phyloP scores from a whole-genome alignment of 2,329 filamentous ascomycete species.

The Pochonia chlamydosporia region DNA sequence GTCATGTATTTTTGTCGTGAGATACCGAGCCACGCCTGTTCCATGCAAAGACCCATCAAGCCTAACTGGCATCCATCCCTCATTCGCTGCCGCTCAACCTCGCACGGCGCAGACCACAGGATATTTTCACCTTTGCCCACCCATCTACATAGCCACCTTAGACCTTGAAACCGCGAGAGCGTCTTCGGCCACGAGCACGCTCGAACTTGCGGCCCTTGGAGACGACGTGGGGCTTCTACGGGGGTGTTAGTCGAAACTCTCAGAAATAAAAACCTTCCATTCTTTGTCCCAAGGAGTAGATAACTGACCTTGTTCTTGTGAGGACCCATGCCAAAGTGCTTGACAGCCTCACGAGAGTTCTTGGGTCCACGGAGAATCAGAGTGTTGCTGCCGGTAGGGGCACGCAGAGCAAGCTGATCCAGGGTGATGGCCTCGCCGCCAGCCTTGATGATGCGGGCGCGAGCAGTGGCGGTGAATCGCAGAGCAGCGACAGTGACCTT shows the following conservation, averaged over 20 bases:
- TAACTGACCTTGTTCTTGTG: constrained; percentile 87
- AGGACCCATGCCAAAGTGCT: constrained; percentile 98
- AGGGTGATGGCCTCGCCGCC: constrained; percentile 94
- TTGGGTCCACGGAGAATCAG: constrained; percentile 95
- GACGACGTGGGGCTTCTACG: constrained; percentile 87
- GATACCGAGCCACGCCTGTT: constrained; percentile 44
- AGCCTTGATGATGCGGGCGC: constrained; percentile 86
- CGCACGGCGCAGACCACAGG: constrained; percentile 4
- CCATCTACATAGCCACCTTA: constrained; percentile 49
- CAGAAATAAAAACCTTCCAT: background rate
- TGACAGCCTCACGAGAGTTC: constrained; percentile 95
- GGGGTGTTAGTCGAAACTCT: background rate
- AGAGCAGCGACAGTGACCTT: constrained; percentile 93
- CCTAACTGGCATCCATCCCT: constrained; percentile 23
- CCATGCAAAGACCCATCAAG: constrained; percentile 32
- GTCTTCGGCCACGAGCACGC: constrained; percentile 95
- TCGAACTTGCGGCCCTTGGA: constrained; percentile 99
- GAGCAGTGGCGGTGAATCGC: constrained; percentile 92
- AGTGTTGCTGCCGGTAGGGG: constrained; percentile 95
- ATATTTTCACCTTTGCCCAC: background rate
- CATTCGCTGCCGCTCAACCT: constrained; percentile 9
- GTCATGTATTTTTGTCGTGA: constrained; percentile 28
- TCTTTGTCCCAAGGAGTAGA: no score
- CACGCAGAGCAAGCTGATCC: constrained; percentile 92
- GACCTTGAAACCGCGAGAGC: constrained; percentile 99